A percentile compares a stretch with the other conserved stretches of the same genome.
These are phyloP conservation scores for Phyllosticta citribraziliensis DNA, from an alignment of 2,329 filamentous ascomycete species.

Conservation along the genomic window DNA sequence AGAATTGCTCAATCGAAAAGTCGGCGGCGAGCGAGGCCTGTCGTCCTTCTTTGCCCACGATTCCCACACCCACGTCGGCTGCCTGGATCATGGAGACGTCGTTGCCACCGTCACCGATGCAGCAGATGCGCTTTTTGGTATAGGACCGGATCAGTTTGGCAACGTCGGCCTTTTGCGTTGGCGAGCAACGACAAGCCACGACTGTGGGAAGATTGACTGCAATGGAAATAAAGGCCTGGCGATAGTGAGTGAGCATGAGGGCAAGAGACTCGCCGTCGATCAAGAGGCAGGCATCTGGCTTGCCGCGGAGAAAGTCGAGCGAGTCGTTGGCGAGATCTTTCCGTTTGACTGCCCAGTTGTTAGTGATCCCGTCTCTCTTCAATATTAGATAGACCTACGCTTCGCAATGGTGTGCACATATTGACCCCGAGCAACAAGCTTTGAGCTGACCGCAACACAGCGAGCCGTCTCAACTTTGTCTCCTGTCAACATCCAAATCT, in stretches of 20 bases:
- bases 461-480: constrained; percentile 97
- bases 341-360: constrained; percentile 47
- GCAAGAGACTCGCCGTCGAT: constrained; percentile 89
- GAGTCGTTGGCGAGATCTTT: constrained; percentile 81
- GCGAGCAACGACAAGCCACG: constrained; percentile 91
- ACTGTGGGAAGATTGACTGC: constrained; percentile 85
- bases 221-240: constrained; percentile 74
- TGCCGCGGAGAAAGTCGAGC: constrained; percentile 78
- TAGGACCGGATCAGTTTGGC: constrained; percentile 81
- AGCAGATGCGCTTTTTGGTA: constrained; percentile 92
- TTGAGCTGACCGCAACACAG: constrained; percentile 90
- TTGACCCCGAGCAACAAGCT: constrained; percentile 85
- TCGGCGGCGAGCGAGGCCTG: constrained; percentile 93
- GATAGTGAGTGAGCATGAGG: constrained; percentile 73
- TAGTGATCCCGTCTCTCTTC: constrained; percentile 8
- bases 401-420: constrained; percentile 91
- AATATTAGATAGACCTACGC: constrained; percentile 22
- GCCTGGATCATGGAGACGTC: constrained; percentile 99
- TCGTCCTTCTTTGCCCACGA: constrained; percentile 93
- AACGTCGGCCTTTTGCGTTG: constrained; percentile 92
- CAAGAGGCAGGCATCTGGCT: constrained; percentile 75
- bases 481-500: constrained; percentile 99
- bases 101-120: constrained; percentile 95
- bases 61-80: constrained; percentile 93
- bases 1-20: constrained; percentile 93